Evolutionary conservation across 140 eudicot genomes (phyloP).

Genomic region (Ambrosia hybrid): DNA sequence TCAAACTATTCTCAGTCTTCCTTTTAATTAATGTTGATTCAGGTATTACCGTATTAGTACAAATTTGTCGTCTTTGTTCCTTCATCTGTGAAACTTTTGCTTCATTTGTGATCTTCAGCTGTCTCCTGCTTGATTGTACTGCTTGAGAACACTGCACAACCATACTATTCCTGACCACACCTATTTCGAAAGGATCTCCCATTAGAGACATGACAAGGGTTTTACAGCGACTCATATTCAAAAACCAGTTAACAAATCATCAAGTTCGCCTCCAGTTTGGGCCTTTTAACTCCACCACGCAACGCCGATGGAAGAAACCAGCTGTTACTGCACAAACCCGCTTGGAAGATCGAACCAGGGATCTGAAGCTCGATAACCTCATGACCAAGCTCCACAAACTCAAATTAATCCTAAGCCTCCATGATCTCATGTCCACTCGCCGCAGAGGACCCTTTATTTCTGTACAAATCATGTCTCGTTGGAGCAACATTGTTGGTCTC

Average conservation of each 20-base stretch:
- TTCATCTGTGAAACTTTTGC: too few relatives aligned
- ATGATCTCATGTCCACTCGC: constrained; percentile 49
- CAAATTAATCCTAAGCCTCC: constrained; percentile 49
- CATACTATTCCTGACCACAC: too few relatives aligned
- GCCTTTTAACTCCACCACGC: constrained; percentile 61
- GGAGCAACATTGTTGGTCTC: constrained; percentile 57
- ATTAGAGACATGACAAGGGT: constrained; percentile 28
- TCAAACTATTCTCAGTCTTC: too few relatives aligned
- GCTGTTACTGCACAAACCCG: constrained; percentile 76
- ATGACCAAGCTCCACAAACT: constrained; percentile 49
- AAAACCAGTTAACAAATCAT: constrained; percentile 16
- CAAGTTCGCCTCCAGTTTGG: constrained; percentile 36
- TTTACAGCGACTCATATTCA: constrained; percentile 21
- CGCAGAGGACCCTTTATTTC: constrained; percentile 74
- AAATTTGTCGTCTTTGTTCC: too few relatives aligned
- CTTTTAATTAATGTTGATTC: too few relatives aligned
- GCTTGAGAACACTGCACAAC: too few relatives aligned
- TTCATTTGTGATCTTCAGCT: too few relatives aligned
- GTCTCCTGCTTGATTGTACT: too few relatives aligned
- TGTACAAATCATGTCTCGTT: constrained; percentile 61
- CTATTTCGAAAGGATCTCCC: background rate
- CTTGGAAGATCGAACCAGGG: constrained; percentile 69
- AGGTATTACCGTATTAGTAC: too few relatives aligned
- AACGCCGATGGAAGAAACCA: constrained; percentile 69
- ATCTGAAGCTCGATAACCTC: constrained; percentile 63